These are phyloP conservation scores for Elasticomyces elasticus DNA, from an alignment of 495 filamentous ascomycete genomes.

Conservation along the genomic window DNA sequence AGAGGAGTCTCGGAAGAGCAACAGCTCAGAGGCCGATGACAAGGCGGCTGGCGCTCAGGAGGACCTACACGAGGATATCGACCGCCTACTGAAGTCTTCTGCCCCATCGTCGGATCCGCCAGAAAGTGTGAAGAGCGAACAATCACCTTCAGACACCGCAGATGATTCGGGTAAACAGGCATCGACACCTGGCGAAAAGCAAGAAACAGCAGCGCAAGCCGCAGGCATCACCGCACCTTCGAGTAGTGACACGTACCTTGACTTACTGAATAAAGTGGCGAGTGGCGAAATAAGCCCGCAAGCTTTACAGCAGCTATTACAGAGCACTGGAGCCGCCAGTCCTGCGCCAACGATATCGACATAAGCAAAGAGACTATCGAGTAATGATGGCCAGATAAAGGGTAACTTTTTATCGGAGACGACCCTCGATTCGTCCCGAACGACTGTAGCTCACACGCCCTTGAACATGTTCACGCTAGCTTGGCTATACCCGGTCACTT, in stretches of 20 bases:
- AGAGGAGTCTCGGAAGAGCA: neutral
- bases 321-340: neutral
- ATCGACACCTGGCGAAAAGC: neutral
- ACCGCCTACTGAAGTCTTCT: neutral
- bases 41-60: neutral
- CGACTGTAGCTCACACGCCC: conserved; percentile 1
- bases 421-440: neutral
- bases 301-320: neutral
- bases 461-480: conserved; percentile 31
- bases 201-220: neutral
- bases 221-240: neutral
- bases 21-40: neutral
- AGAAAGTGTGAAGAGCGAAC: no score
- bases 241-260: neutral
- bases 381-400: no score
- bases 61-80: neutral
- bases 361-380: neutral
- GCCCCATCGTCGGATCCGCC: neutral
- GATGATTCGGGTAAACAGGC: no score
- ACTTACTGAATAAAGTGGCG: conserved; percentile 4
- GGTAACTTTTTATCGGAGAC: no score
- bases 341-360: neutral
- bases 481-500: conserved; percentile 29
- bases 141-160: no score
- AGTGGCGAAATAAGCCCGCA: conserved; percentile 9